Evolutionary conservation across 1,284 basidiomycete species (phyloP).

Genomic region (Irpex sp.): DNA sequence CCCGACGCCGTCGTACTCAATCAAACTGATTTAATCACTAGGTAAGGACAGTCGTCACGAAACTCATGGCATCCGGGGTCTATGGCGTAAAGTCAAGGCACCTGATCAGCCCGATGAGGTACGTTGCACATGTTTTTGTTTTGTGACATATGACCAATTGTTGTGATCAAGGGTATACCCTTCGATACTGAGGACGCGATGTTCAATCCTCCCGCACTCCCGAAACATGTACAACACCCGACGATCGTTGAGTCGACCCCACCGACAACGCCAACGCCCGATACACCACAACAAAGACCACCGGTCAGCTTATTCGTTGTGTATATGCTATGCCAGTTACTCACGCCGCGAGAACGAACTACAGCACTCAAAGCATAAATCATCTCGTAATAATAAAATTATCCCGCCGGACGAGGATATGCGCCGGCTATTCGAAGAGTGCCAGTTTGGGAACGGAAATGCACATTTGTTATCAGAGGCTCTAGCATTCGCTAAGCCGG

Average conservation of each 20-base stretch:
- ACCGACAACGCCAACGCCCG: not conserved
- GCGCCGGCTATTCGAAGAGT: conserved; percentile 72
- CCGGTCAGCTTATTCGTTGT: not conserved
- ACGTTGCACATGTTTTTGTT: conserved; percentile 7
- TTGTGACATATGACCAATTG: not conserved
- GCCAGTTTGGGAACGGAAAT: conserved; percentile 71
- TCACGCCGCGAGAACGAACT: not conserved
- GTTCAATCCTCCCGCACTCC: conserved; percentile 58
- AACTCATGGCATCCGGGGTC: conserved; percentile 52
- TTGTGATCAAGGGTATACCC: conserved; percentile 53
- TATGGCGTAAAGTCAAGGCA: conserved; percentile 70
- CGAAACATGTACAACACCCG: conserved; percentile 7
- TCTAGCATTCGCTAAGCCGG: conserved; percentile 59
- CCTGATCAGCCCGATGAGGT: conserved; percentile 69
- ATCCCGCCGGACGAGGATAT: conserved; percentile 78
- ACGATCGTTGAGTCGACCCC: conserved; percentile 1
- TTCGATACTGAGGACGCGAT: conserved; percentile 73
- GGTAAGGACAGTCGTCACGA: conserved; percentile 17
- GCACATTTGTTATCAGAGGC: conserved; percentile 64
- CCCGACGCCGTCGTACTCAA: not conserved
- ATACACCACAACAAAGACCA: not conserved
- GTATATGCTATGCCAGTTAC: not conserved
- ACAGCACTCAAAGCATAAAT: conserved; percentile 22
- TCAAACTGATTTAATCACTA: not conserved
- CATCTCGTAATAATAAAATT: conserved; percentile 50